phyloP scores from a whole-genome alignment of 176 grass and related monocot species.

The Rhipidocladum racemiflorum region DNA sequence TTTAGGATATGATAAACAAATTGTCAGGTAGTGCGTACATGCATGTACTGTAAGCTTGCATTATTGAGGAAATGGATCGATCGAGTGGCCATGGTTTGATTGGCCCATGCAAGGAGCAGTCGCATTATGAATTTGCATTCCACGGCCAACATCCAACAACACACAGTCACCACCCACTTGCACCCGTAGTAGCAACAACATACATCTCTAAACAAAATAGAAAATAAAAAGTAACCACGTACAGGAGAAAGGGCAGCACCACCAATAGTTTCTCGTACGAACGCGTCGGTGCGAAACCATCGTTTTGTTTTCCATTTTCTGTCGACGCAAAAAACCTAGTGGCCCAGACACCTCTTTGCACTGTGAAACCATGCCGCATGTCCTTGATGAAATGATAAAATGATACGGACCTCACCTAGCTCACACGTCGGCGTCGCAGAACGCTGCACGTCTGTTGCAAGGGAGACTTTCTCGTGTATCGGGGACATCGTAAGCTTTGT shows the following conservation, averaged over 20 bases:
- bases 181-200: background rate
- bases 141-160: background rate
- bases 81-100: constrained; percentile 7
- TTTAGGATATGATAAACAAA: background rate
- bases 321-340: too few relatives aligned
- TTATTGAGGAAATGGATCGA: constrained; percentile 34
- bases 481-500: too few relatives aligned
- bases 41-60: background rate
- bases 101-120: constrained; percentile 8
- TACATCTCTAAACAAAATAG: background rate
- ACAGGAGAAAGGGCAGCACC: background rate
- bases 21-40: background rate
- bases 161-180: background rate
- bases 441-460: background rate
- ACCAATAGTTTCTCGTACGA: background rate
- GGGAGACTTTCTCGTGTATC: constrained; percentile 12
- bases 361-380: too few relatives aligned
- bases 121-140: background rate
- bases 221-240: background rate
- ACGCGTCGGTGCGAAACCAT: background rate
- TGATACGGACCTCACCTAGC: background rate
- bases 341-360: too few relatives aligned
- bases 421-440: constrained; percentile 11
- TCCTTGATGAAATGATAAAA: too few relatives aligned
- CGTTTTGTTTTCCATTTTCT: too few relatives aligned